Evolutionary conservation across 1,284 basidiomycete genomes (phyloP).

Genomic region (Apiotrichum gamsii): DNA sequence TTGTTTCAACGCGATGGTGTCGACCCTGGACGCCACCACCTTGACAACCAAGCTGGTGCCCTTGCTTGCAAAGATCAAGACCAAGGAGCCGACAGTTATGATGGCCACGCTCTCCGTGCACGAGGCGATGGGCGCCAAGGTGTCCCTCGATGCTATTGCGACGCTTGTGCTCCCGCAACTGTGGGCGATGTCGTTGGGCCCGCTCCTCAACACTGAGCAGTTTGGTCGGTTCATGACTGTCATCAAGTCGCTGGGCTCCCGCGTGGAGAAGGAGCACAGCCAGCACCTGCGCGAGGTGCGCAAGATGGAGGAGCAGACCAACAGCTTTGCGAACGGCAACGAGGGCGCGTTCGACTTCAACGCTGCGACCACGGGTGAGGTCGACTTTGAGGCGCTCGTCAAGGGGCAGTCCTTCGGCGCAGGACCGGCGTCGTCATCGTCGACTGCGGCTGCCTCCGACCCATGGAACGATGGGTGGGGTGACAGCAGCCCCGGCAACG

Average conservation of each 20-base stretch:
- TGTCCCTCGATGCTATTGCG: slow-evolving; percentile 90
- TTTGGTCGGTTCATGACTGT: slow-evolving; percentile 79
- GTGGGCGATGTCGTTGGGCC: slow-evolving; percentile 93
- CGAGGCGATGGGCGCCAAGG: slow-evolving; percentile 92
- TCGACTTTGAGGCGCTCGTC: slow-evolving; percentile 48
- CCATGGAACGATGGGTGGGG: slow-evolving; percentile 44
- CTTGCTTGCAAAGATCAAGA: slow-evolving; percentile 86
- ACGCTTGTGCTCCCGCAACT: slow-evolving; percentile 87
- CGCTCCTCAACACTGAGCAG: slow-evolving; percentile 82
- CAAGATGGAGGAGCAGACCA: slow-evolving; percentile 43
- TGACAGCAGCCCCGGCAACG: slow-evolving; percentile 16
- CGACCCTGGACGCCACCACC: slow-evolving; percentile 83
- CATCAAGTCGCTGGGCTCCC: slow-evolving; percentile 43
- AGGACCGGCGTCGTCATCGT: not conserved
- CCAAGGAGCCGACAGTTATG: slow-evolving; percentile 90
- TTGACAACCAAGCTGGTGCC: slow-evolving; percentile 94
- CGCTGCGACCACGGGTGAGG: slow-evolving; percentile 27
- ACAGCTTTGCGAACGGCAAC: slow-evolving; percentile 18
- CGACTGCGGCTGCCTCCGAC: slow-evolving; percentile 17
- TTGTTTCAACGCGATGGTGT: slow-evolving; percentile 87
- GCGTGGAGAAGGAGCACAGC: slow-evolving; percentile 46
- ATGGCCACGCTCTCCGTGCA: slow-evolving; percentile 90
- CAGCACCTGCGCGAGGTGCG: slow-evolving; percentile 46
- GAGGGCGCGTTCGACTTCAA: slow-evolving; percentile 24
- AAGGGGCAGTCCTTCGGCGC: slow-evolving; percentile 21